These are phyloP conservation scores for Malassezia yamatoensis DNA, from an alignment of 1,284 basidiomycete species.

Conservation along the genomic window DNA sequence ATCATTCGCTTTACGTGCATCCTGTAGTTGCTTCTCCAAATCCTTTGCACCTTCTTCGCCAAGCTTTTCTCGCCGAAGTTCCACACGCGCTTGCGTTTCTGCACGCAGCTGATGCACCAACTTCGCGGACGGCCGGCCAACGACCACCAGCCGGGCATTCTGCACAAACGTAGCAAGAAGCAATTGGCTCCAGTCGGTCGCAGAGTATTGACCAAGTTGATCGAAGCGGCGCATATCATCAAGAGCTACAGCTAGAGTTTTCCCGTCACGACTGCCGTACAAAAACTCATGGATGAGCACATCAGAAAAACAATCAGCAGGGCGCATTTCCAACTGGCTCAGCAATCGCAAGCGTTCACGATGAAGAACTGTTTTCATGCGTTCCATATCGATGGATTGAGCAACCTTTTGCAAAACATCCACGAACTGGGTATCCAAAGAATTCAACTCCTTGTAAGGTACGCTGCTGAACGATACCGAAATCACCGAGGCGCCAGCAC, in stretches of 20 bases:
- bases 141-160: slow-evolving; percentile 51
- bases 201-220: slow-evolving; percentile 59
- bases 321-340: slow-evolving; percentile 49
- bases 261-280: slow-evolving; percentile 74
- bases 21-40: slow-evolving; percentile 62
- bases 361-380: slow-evolving; percentile 78
- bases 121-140: slow-evolving; percentile 78
- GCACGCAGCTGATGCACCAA: slow-evolving; percentile 71
- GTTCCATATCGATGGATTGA: slow-evolving; percentile 72
- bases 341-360: slow-evolving; percentile 69
- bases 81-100: slow-evolving; percentile 69
- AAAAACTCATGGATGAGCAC: slow-evolving; percentile 61
- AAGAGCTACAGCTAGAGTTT: slow-evolving; percentile 63
- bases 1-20: slow-evolving; percentile 78
- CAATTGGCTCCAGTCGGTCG: slow-evolving; percentile 67
- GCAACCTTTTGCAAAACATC: slow-evolving; percentile 64
- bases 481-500: slow-evolving; percentile 59
- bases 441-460: slow-evolving; percentile 66
- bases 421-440: slow-evolving; percentile 63
- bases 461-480: slow-evolving; percentile 73
- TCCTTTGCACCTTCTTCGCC: slow-evolving; percentile 71
- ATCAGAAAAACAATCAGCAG: slow-evolving; percentile 55
- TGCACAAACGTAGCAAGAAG: slow-evolving; percentile 59
- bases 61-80: slow-evolving; percentile 60
- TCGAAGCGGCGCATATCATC: slow-evolving; percentile 70